These are phyloP conservation scores for Amanita thiersii DNA, from an alignment of 768 basidiomycete genomes.

Conservation along the genomic window DNA sequence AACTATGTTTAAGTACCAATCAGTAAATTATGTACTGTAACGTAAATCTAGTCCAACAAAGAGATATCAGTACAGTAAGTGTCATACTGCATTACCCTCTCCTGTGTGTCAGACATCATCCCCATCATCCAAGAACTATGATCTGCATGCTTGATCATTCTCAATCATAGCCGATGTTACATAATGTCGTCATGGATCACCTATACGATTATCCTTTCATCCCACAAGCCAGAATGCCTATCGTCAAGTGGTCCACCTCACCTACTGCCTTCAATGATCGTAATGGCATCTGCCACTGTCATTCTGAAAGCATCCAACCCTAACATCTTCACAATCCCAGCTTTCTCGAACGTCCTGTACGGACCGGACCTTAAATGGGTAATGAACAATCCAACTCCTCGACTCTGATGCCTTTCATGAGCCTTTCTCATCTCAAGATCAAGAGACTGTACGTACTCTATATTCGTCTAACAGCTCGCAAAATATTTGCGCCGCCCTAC, in stretches of 20 bases:
- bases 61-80: no score
- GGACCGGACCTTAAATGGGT: constrained; percentile 36
- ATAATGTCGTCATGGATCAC: no score
- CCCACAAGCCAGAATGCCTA: neutral
- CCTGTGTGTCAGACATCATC: no score
- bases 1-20: no score
- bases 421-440: neutral
- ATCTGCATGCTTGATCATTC: no score
- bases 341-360: constrained; percentile 36
- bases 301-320: constrained; percentile 39
- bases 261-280: constrained; percentile 32
- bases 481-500: constrained; percentile 78
- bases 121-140: no score
- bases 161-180: no score
- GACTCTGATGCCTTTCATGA: constrained; percentile 25
- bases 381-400: constrained; percentile 42
- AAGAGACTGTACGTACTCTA: constrained; percentile 32
- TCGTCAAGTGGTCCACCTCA: constrained; percentile 1
- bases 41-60: no score
- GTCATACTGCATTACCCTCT: no score
- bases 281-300: constrained; percentile 44
- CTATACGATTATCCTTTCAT: no score
- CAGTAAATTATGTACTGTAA: no score
- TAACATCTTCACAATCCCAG: constrained; percentile 42
- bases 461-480: constrained; percentile 75